Evolutionary conservation across 148 eudicot genomes (phyloP), one percentile per base, ranked within the genome.

Genomic region (Linanthus parryae): DNA sequence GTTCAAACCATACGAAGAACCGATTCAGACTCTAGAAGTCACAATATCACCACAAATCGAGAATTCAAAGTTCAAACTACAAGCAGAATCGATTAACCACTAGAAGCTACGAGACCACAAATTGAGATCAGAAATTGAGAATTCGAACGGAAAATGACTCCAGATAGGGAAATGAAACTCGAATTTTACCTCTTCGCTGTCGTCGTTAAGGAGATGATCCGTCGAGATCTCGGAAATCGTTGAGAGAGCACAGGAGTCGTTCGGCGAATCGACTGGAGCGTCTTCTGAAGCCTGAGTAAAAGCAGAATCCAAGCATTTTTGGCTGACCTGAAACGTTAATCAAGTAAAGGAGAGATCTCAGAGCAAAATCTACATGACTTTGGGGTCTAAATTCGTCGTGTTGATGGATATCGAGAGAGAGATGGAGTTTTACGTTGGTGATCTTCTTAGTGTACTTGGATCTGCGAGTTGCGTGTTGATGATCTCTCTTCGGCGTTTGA

Each of bases 131-230:
- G 31, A 16, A 37, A 35, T 11, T 22, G n/a, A 1, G 11, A 40
- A 54, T 24, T 35, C 21, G 16, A 15, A 7, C 11, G 9, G 14
- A 8, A 18, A 23, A n/a, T 34, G 10, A 9, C 19, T 26, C 18
- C 36, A 17, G 55, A 40, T 11, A 6, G 21, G 22, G 42, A 44
- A 43, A 4, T 35, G 8, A 55, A 44, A 18, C 18, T 30, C 12
- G 27, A 27, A 58, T n/a, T 4, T 67, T 73, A n/a, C n/a, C n/a
- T n/a, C 89, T 51, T 75, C 84, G 0, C 53, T 7, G 8, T 64
- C 62, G 24, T 63, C 74, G 38, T 49, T 38, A 11, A 51, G 44
- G 13, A 8, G 59, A 46, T 51, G 48, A 5, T 71, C 66, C 31
- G 30, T 68, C 29, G 38, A 61, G 30, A 26, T 37, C 57, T 75